Conservation (phyloP, 768 basidiomycete species). For the Tricholoma sp. region DNA sequence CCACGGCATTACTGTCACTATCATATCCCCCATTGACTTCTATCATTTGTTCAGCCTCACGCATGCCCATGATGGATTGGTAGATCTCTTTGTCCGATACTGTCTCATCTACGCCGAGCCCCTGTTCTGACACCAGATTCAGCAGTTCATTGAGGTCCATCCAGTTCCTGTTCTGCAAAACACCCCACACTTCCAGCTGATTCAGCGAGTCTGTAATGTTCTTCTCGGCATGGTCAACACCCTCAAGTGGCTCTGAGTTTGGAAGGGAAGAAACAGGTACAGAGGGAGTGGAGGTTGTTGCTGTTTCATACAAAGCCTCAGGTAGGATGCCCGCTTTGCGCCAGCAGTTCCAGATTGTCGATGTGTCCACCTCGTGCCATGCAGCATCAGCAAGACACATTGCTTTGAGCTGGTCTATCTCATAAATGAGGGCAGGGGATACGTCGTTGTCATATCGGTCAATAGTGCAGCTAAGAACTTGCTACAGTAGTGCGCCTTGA, state of each 20-base stretch:
- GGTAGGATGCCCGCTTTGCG: not conserved
- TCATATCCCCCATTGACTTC: not conserved
- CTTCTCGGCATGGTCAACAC: not conserved
- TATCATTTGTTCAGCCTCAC: not conserved
- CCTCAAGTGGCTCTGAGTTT: no score
- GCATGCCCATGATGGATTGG: not conserved
- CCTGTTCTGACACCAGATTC: not conserved
- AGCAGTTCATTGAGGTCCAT: not conserved
- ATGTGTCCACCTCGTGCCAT: slow-evolving; percentile 16
- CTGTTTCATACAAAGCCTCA: not conserved
- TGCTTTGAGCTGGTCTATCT: slow-evolving; percentile 7
- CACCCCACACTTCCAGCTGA: not conserved
- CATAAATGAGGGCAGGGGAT: no score
- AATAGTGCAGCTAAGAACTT: slow-evolving; percentile 15
- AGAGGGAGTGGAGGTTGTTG: no score
- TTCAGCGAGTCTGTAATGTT: not conserved
- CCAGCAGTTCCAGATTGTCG: slow-evolving; percentile 20
- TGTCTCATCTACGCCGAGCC: not conserved
- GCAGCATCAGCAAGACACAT: slow-evolving; percentile 18
- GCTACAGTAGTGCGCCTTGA: not conserved
- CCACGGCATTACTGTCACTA: not conserved
- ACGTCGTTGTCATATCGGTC: slow-evolving; percentile 21
- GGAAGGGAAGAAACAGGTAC: no score
- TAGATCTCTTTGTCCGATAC: not conserved
- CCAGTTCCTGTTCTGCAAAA: not conserved